Percentiles rank a stretch among this genome's conserved stretches.
Conservation (phyloP, 129 eudicot species). For the Flaveria linearis region DNA sequence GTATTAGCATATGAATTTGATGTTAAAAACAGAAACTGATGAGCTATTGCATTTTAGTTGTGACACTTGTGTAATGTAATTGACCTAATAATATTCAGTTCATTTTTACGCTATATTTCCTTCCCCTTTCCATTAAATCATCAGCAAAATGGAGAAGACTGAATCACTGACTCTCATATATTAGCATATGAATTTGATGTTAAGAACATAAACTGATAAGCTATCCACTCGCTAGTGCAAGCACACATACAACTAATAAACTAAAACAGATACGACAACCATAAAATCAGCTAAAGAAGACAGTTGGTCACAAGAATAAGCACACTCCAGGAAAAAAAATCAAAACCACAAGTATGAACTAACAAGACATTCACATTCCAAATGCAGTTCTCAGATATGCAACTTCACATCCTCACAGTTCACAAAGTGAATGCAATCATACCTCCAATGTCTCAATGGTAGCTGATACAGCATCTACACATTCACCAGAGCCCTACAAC, state of each 20-base stretch:
- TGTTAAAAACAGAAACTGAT: too few relatives aligned
- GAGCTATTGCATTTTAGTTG: not conserved
- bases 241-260: conserved; percentile 20
- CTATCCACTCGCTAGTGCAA: not conserved
- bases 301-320: conserved; percentile 12
- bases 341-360: not conserved
- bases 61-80: not conserved
- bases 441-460: conserved; percentile 87
- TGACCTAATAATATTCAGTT: not conserved
- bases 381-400: not conserved
- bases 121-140: conserved; percentile 1
- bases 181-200: not conserved
- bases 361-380: not conserved
- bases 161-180: not conserved
- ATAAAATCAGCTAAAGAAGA: conserved; percentile 8
- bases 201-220: not conserved
- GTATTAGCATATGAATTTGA: too few relatives aligned
- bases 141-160: not conserved
- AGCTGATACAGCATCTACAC: conserved; percentile 82
- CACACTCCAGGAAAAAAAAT: not conserved
- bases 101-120: not conserved
- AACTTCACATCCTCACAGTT: not conserved
- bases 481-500: conserved; percentile 61
- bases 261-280: not conserved
- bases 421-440: conserved; percentile 16